These are phyloP conservation scores for Garcia nutans DNA, from an alignment of 345 rosid species.

Conservation along the genomic window DNA sequence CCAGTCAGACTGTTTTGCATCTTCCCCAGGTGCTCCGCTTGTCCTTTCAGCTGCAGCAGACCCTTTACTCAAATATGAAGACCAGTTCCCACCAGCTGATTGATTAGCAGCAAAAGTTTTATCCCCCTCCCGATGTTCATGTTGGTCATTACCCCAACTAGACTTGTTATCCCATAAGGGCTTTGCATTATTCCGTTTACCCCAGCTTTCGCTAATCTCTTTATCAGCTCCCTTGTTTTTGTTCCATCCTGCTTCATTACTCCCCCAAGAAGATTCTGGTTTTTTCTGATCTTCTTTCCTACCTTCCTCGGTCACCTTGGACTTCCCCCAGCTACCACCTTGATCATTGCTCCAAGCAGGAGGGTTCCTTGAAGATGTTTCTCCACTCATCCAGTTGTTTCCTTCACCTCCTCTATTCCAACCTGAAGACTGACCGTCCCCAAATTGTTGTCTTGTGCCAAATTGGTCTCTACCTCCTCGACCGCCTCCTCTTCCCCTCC, in stretches of 20 bases:
- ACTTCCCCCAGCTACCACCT: conserved; percentile 23
- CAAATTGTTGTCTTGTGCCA: conserved; percentile 36
- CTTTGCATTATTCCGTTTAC: conserved; percentile 10
- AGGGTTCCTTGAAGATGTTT: conserved; percentile 3
- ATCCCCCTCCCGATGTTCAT: neutral
- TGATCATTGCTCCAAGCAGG: conserved; percentile 18
- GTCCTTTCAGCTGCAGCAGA: neutral
- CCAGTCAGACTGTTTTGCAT: conserved; percentile 9
- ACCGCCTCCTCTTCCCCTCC: conserved; percentile 40
- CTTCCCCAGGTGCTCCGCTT: neutral
- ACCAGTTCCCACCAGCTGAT: neutral
- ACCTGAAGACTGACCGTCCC: conserved; percentile 30
- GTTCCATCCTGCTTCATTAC: conserved; percentile 15
- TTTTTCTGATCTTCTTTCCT: conserved; percentile 18
- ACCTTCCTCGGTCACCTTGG: conserved; percentile 13
- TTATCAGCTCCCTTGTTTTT: conserved; percentile 11
- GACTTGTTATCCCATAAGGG: neutral
- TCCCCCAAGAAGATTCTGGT: conserved; percentile 8
- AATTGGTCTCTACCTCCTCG: conserved; percentile 28
- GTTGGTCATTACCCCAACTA: conserved; percentile 19
- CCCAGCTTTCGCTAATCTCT: conserved; percentile 12
- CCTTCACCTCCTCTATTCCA: conserved; percentile 32
- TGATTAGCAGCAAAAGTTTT: neutral
- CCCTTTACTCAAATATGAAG: neutral
- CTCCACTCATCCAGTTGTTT: conserved; percentile 16